phyloP scores from a whole-genome alignment of 129 eudicot genomes.

The Ambrosia trifida region DNA sequence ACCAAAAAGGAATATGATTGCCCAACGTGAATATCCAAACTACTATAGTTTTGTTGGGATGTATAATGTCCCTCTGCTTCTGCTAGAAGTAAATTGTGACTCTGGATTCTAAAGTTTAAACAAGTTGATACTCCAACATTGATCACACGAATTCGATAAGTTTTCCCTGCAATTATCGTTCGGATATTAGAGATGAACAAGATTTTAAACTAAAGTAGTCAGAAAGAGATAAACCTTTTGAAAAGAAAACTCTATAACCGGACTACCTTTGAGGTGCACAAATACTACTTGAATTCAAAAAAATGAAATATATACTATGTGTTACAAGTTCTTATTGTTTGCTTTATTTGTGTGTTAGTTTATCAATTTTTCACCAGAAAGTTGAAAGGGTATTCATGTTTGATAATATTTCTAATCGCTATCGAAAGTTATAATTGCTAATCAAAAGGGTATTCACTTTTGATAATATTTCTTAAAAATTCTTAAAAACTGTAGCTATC shows the following conservation, averaged over 20 bases:
- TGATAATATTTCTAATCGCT: not conserved
- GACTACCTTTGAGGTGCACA: slow-evolving; percentile 1
- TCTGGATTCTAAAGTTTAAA: slow-evolving; percentile 86
- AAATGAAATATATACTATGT: not conserved
- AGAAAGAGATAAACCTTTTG: not conserved
- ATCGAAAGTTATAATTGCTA: not conserved
- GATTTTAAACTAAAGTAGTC: not conserved
- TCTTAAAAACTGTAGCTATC: slow-evolving; percentile 3
- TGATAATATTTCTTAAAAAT: not conserved
- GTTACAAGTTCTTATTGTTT: not conserved
- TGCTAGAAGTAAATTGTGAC: slow-evolving; percentile 69
- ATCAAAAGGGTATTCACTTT: not conserved
- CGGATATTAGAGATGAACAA: not conserved
- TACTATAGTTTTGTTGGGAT: slow-evolving; percentile 68
- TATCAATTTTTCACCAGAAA: slow-evolving; percentile 2
- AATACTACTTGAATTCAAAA: not conserved
- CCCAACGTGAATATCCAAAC: slow-evolving; percentile 92
- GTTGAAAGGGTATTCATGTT: not conserved
- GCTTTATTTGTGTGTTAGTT: not conserved
- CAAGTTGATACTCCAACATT: slow-evolving; percentile 90
- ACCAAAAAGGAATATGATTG: slow-evolving; percentile 92
- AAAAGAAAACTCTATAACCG: not conserved
- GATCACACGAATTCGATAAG: slow-evolving; percentile 81
- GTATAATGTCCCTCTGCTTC: slow-evolving; percentile 94
- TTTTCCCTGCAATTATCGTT: slow-evolving; percentile 60